Evolutionary conservation across 1,284 basidiomycete species (phyloP), one percentile per base, ranked within the genome.

Genomic region (Tetrapyrgos nigripes): DNA sequence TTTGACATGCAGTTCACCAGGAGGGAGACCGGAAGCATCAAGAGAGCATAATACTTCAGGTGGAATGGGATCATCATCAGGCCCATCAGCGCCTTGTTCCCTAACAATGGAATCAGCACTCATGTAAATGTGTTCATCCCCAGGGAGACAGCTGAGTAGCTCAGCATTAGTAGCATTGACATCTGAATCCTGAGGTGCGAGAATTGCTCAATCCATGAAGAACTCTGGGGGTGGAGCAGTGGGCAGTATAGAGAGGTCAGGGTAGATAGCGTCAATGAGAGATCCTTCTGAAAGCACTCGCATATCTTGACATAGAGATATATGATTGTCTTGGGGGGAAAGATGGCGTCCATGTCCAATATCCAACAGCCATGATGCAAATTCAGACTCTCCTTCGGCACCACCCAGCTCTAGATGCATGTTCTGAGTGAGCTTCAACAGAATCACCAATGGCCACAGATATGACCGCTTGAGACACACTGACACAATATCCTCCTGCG

Each of bases 311-410:
- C 73, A 71, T 19, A 83, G 63, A 0, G 40, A 2, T 13, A 79
- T 43, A 1, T 62, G 65, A n/a, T 60, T 60, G 47, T 68, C 64
- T 2, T 56, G 48, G 31, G 61, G 53, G n/a, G n/a, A n/a, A 27
- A 65, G 51, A 40, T 66, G 10, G 8, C 13, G 13, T 0, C 78
- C 80, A 68, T 73, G 63, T 0, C 79, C 80, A 51, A 83, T 64
- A 4, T 80, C 69, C 0, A 80, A 58, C 0, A 83, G 68, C 71
- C 78, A 81, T 4, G 69, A n/a, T 6, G 79, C 69, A 71, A 78
- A 82, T 0, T 61, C n/a, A 43, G 57, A 29, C 10, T 59, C 68
- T 4, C 68, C 66, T 5, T 62, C 57, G 14, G 49, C 6, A 23
- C 49, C 49, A 50, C 29, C 14, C 51, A 68, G 62, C 0, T 71